phyloP scores from a whole-genome alignment of 2,329 filamentous ascomycete species.

The Byssochlamys sp. region DNA sequence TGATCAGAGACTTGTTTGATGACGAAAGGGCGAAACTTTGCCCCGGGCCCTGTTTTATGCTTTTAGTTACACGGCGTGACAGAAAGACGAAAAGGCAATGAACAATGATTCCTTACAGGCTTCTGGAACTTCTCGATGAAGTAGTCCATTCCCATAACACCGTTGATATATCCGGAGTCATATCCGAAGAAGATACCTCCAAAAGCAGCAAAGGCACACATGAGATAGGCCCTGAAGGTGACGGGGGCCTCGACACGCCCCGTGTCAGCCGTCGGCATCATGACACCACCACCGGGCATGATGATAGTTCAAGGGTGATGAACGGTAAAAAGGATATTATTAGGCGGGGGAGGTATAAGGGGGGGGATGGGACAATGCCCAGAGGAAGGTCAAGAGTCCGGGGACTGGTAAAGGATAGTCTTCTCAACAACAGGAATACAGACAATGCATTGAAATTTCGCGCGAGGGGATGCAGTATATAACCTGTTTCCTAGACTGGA shows the following conservation, averaged over 20 bases:
- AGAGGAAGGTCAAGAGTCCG: not conserved
- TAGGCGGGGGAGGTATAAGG: not conserved
- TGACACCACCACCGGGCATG: not conserved
- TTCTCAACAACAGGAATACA: not conserved
- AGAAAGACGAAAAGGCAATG: not conserved
- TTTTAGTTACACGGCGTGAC: not conserved
- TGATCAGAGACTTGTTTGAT: conserved; percentile 52
- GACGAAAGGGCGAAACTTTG: conserved; percentile 35
- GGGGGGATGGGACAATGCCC: not conserved
- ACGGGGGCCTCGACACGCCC: conserved; percentile 50
- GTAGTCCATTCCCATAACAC: conserved; percentile 31
- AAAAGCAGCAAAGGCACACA: conserved; percentile 53
- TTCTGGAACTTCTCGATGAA: conserved; percentile 26
- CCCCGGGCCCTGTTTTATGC: not conserved
- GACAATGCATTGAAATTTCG: not conserved
- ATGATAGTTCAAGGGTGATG: not conserved
- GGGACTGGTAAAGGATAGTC: not conserved
- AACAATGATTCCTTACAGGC: conserved; percentile 12
- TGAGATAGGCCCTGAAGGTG: conserved; percentile 50
- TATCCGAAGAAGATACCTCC: conserved; percentile 52
- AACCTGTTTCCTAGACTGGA: not conserved
- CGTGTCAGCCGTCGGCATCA: conserved; percentile 38
- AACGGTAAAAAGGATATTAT: not conserved
- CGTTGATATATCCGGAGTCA: conserved; percentile 39
- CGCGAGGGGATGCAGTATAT: not conserved